A percentile compares a stretch with the other conserved stretches of the same genome.
These are phyloP conservation scores for Penicillium simplicissimum DNA, from an alignment of 495 filamentous ascomycete genomes.

Conservation along the genomic window DNA sequence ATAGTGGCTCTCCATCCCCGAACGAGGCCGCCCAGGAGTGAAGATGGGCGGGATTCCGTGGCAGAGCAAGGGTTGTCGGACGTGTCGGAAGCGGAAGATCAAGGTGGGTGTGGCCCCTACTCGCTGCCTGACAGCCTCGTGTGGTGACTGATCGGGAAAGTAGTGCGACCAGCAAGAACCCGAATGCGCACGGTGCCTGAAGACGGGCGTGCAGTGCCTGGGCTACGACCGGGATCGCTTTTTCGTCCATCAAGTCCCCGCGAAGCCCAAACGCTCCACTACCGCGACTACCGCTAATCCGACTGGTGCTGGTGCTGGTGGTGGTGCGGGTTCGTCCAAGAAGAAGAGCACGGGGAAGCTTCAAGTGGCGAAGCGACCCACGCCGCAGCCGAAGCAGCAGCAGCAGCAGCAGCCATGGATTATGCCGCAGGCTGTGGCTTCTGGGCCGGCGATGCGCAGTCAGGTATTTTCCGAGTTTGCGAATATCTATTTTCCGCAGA, in stretches of 20 bases:
- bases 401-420: not conserved
- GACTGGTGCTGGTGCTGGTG: not conserved
- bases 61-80: conserved; percentile 11
- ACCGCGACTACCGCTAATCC: not conserved
- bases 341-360: not conserved
- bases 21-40: not conserved
- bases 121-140: not conserved
- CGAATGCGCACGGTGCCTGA: conserved; percentile 16
- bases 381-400: not conserved
- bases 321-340: not conserved
- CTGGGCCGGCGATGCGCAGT: not conserved
- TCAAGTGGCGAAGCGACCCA: not conserved
- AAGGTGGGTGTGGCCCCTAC: conserved; percentile 10
- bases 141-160: not conserved
- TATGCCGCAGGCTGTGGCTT: not conserved
- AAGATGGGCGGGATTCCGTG: conserved; percentile 19
- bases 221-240: conserved; percentile 17
- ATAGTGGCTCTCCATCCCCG: not conserved
- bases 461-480: conserved; percentile 2
- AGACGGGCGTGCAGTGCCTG: conserved; percentile 6
- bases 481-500: conserved; percentile 4
- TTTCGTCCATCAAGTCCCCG: conserved; percentile 11
- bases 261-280: not conserved
- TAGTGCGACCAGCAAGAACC: conserved; percentile 19
- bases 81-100: conserved; percentile 19